Conservation (phyloP, 75 land plant genomes). For the Adiantum capillusveneris region DNA sequence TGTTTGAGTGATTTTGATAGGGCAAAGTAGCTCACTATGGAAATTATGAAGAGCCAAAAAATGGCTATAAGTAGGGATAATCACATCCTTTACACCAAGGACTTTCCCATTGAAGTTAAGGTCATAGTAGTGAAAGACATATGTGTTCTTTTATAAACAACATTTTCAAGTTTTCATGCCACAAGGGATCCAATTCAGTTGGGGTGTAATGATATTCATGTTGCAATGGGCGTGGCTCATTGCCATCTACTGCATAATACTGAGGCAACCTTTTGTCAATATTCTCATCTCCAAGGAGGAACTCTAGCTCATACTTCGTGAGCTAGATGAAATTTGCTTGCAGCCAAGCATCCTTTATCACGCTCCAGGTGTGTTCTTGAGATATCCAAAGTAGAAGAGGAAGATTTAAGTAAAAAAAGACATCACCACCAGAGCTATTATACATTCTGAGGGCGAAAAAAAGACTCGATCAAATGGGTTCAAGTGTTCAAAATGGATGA, state of each 20-base stretch:
- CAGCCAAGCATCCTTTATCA: constrained; percentile 63
- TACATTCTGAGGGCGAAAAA: constrained; percentile 47
- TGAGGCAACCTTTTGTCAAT: constrained; percentile 3
- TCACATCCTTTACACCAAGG: constrained; percentile 85
- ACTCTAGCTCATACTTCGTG: constrained; percentile 87
- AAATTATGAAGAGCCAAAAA: no score
- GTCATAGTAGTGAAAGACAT: constrained; percentile 75
- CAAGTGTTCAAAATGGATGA: constrained; percentile 59
- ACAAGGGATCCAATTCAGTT: constrained; percentile 71
- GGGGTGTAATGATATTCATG: constrained; percentile 72
- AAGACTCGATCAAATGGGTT: constrained; percentile 52
- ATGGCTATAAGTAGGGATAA: no score
- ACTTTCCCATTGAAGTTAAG: constrained; percentile 80
- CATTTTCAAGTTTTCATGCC: constrained; percentile 78
- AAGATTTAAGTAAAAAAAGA: constrained; percentile 83
- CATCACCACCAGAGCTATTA: constrained; percentile 40
- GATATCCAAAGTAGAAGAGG: constrained; percentile 83
- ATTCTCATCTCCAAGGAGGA: constrained; percentile 55
- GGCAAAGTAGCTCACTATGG: no score
- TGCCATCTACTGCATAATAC: constrained; percentile 14
- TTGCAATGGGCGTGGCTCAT: constrained; percentile 17
- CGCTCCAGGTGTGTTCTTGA: constrained; percentile 38
- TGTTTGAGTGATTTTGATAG: no score
- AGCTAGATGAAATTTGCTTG: constrained; percentile 67
- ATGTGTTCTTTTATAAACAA: constrained; percentile 81